Conservation (phyloP, 2,329 filamentous ascomycete species). For the Fusarium concolor region DNA sequence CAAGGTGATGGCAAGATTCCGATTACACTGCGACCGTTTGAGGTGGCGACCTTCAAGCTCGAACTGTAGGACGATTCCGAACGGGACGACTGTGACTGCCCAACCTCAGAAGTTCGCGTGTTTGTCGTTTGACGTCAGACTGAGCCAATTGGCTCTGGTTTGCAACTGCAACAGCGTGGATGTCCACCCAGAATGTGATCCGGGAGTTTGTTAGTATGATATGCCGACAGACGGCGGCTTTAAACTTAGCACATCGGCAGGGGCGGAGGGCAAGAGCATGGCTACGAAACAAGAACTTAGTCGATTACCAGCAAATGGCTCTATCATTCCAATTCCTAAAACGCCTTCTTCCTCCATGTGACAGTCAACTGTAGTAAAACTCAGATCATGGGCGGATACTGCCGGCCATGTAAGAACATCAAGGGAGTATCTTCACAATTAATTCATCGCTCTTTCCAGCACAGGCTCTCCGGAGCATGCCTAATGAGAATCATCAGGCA, state of each 20-base stretch:
- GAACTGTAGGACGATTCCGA: conserved; percentile 56
- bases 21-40: conserved; percentile 80
- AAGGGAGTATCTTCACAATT: conserved; percentile 25
- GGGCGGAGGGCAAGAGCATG: conserved; percentile 9
- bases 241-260: neutral
- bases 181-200: neutral
- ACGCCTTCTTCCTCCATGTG: conserved; percentile 39
- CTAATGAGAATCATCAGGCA: conserved; percentile 66
- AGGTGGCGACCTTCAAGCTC: conserved; percentile 84
- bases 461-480: neutral
- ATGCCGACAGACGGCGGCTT: neutral
- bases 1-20: conserved; percentile 63
- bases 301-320: conserved; percentile 34
- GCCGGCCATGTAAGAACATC: conserved; percentile 3
- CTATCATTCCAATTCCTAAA: conserved; percentile 41
- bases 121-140: conserved; percentile 20
- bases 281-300: conserved; percentile 30
- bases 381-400: neutral
- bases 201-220: neutral
- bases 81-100: conserved; percentile 43
- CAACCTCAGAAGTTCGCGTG: conserved; percentile 31
- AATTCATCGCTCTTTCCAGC: conserved; percentile 4
- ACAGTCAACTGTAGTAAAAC: conserved; percentile 19
- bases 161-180: neutral
- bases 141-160: neutral